Conservation (phyloP, 148 eudicot genomes). For the Camellia sinensis region DNA sequence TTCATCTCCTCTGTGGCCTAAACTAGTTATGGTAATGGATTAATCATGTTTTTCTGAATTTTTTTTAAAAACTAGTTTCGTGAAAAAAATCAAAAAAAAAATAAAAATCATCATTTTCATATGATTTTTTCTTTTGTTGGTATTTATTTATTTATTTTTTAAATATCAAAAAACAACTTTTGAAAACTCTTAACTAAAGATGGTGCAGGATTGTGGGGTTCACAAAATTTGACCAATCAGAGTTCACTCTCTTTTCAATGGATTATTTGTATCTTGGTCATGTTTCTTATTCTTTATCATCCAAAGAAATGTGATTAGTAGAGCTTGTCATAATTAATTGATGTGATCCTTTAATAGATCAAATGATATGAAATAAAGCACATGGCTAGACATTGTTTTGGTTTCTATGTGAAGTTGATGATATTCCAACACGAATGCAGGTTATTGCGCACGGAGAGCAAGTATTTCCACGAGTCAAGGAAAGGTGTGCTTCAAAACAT, state of each 20-base stretch:
- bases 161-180: too few species aligned
- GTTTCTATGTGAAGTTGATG: too few species aligned
- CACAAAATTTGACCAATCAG: not conserved
- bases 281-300: not conserved
- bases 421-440: constrained; percentile 25
- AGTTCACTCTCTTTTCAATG: not conserved
- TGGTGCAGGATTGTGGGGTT: too few species aligned
- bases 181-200: too few species aligned
- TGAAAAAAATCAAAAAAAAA: too few species aligned
- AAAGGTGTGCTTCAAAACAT: constrained; percentile 65
- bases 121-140: not conserved
- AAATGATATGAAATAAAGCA: not conserved
- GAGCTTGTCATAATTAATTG: not conserved
- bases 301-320: not conserved
- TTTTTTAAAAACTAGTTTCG: too few species aligned
- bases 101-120: not conserved
- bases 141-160: not conserved
- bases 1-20: not conserved
- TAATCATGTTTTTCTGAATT: not conserved
- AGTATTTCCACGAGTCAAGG: constrained; percentile 92
- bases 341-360: not conserved
- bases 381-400: not conserved
- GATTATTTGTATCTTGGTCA: not conserved
- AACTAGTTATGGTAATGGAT: not conserved
- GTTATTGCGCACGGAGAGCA: constrained; percentile 95